A percentile compares a stretch with the other conserved stretches of the same genome.
phyloP scores from a whole-genome alignment of 176 grass and related monocot genomes.

The Tillandsia leiboldiana region DNA sequence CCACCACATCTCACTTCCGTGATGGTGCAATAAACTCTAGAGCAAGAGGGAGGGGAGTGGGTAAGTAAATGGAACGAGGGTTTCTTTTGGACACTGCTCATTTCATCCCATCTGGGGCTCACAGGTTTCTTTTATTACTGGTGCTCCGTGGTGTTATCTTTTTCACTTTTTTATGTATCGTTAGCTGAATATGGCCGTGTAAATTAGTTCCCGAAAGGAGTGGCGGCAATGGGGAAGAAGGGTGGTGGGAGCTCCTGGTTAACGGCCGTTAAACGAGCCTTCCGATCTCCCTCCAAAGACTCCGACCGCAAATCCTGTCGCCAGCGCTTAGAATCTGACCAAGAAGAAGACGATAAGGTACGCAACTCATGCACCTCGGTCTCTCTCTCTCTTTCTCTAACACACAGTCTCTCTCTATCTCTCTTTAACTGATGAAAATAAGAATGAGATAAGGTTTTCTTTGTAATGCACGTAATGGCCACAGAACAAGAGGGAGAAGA shows the following conservation, averaged over 20 bases:
- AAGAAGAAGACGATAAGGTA: slow-evolving; percentile 42
- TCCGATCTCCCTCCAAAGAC: slow-evolving; percentile 92
- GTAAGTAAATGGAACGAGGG: no score
- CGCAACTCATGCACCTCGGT: background rate
- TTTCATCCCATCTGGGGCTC: no score
- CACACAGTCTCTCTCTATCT: background rate
- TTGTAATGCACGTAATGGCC: background rate
- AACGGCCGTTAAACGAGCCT: slow-evolving; percentile 88
- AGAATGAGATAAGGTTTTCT: background rate
- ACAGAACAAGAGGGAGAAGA: slow-evolving; percentile 29
- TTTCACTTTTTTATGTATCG: no score
- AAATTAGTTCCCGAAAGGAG: slow-evolving; percentile 3
- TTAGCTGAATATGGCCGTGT: background rate
- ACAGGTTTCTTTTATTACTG: no score
- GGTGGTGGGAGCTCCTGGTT: slow-evolving; percentile 63
- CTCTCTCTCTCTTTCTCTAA: background rate
- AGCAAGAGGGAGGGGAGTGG: no score
- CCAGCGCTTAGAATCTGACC: slow-evolving; percentile 27
- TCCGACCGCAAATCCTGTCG: slow-evolving; percentile 35
- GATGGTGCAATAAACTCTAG: no score
- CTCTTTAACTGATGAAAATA: background rate
- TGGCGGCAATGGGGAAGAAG: slow-evolving; percentile 70
- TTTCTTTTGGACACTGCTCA: no score
- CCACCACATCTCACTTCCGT: no score
- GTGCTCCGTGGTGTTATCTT: no score